Conservation (phyloP, 306 rosid genomes). For the Crataegus laevigata region DNA sequence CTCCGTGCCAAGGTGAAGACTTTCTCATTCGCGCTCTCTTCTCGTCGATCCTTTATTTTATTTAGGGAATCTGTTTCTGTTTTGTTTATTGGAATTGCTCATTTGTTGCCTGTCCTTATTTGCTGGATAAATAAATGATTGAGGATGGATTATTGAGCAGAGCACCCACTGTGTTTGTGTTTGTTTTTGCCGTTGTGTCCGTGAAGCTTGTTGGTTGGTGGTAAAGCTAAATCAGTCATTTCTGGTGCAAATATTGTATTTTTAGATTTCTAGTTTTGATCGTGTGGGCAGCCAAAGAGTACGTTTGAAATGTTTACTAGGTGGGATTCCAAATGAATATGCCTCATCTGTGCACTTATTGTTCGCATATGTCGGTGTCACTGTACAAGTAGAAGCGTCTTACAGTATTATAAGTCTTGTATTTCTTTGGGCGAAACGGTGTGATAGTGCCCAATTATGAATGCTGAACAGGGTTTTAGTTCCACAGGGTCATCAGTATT, state of each 20-base stretch:
- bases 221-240: not conserved
- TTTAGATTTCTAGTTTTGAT: not conserved
- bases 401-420: too few relatives aligned
- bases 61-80: not conserved
- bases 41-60: not conserved
- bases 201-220: not conserved
- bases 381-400: too few relatives aligned
- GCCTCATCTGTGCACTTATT: too few relatives aligned
- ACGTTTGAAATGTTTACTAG: too few relatives aligned
- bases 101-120: not conserved
- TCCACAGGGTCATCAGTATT: not conserved
- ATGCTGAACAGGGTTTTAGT: not conserved
- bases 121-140: not conserved
- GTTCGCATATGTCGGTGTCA: too few relatives aligned
- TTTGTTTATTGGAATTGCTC: not conserved
- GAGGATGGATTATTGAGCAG: not conserved
- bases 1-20: not conserved
- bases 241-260: not conserved
- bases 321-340: not conserved
- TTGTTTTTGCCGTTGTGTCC: not conserved
- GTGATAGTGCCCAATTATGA: not conserved
- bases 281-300: too few relatives aligned
- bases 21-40: not conserved
- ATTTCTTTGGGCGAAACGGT: too few relatives aligned
- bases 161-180: not conserved